Evolutionary conservation across 495 filamentous ascomycete genomes (phyloP).

Genomic region (Oleoguttula mirabilis): DNA sequence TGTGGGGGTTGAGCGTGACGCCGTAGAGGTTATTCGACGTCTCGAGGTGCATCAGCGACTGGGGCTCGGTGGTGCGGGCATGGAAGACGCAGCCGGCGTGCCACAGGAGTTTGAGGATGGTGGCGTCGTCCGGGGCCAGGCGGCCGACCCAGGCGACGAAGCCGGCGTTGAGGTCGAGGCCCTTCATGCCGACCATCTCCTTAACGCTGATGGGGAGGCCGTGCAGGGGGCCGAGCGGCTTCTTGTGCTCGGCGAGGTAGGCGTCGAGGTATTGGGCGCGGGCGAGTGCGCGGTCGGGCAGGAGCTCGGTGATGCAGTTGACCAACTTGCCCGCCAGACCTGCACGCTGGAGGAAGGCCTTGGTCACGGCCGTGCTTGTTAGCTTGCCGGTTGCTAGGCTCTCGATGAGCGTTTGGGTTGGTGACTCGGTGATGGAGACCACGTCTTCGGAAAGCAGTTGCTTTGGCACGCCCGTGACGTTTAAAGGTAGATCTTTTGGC

Average conservation of each 20-base stretch:
- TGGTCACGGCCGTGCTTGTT: conserved; percentile 37
- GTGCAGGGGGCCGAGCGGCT: conserved; percentile 49
- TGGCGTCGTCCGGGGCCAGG: conserved; percentile 32
- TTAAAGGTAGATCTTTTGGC: conserved; percentile 28
- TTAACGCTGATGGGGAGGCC: conserved; percentile 59
- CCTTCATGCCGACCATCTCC: conserved; percentile 50
- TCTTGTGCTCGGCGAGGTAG: conserved; percentile 24
- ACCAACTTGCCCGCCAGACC: conserved; percentile 46
- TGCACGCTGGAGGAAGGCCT: conserved; percentile 48
- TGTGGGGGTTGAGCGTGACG: conserved; percentile 45
- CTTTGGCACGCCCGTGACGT: conserved; percentile 34
- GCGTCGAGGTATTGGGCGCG: conserved; percentile 28
- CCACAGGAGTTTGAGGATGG: conserved; percentile 36
- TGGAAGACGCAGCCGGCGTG: conserved; percentile 40
- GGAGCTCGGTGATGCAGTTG: conserved; percentile 54
- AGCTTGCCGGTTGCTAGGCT: conserved; percentile 36
- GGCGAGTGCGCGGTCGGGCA: conserved; percentile 35
- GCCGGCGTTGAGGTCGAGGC: conserved; percentile 37
- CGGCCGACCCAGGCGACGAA: conserved; percentile 37
- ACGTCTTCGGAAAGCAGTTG: conserved; percentile 37
- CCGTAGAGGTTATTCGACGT: conserved; percentile 47
- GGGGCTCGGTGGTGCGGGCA: conserved; percentile 45
- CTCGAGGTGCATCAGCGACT: conserved; percentile 51
- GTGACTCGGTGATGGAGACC: conserved; percentile 40
- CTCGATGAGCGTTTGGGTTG: conserved; percentile 32